These are phyloP conservation scores for Trichopus zeylanicus DNA, from an alignment of 116 monocot genomes.

Conservation along the genomic window DNA sequence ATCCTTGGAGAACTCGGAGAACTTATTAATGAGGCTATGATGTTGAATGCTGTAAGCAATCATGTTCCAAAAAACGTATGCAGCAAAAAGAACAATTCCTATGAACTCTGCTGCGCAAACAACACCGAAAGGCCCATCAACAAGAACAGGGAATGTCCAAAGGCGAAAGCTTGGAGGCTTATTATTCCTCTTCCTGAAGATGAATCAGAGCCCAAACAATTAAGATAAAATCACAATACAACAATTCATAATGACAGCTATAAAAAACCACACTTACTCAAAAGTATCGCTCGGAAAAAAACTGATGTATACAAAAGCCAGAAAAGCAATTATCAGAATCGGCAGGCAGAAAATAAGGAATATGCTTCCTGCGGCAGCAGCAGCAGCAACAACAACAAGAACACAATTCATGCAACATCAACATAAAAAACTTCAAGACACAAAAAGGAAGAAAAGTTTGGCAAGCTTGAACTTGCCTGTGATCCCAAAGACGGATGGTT, in stretches of 20 bases:
- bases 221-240: background rate
- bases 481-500: conserved; percentile 38
- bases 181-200: conserved; percentile 33
- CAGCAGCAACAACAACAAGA: background rate
- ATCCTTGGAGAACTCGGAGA: conserved; percentile 6
- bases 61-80: conserved; percentile 49
- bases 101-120: conserved; percentile 76
- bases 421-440: background rate
- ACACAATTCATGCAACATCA: background rate
- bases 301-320: conserved; percentile 51
- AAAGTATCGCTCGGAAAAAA: conserved; percentile 34
- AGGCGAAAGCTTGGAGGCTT: conserved; percentile 46
- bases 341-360: conserved; percentile 61
- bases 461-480: conserved; percentile 29
- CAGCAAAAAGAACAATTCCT: conserved; percentile 54
- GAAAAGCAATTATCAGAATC: conserved; percentile 49
- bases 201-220: background rate
- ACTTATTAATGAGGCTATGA: background rate
- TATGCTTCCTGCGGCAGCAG: conserved; percentile 48
- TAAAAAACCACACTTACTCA: conserved; percentile 16
- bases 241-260: background rate
- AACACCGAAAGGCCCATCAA: conserved; percentile 85
- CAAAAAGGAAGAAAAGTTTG: background rate
- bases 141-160: conserved; percentile 77
- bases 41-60: conserved; percentile 17